Percentiles rank a stretch among this genome's conserved stretches.
Conservation (phyloP, 495 filamentous ascomycete species). For the Lasiosphaeris hirsuta region DNA sequence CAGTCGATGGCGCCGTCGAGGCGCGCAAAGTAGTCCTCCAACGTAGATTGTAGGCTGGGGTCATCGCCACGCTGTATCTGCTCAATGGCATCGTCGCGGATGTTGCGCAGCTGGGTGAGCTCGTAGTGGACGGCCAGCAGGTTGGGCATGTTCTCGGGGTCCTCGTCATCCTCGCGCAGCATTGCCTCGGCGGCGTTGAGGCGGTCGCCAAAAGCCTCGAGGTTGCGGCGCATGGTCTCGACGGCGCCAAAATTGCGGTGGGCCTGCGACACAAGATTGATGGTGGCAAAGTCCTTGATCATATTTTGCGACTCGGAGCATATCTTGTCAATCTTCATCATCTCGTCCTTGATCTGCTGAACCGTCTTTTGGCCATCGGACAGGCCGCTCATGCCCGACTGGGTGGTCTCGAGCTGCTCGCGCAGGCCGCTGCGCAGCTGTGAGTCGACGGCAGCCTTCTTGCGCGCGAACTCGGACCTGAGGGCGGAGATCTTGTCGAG, state of each 20-base stretch:
- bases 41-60: constrained; percentile 66
- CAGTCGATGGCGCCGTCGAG: constrained; percentile 82
- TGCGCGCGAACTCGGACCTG: constrained; percentile 89
- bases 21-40: constrained; percentile 85
- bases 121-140: constrained; percentile 84
- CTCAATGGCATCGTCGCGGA: constrained; percentile 92
- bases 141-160: constrained; percentile 87
- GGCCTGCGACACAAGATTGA: constrained; percentile 88
- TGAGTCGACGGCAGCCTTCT: constrained; percentile 86
- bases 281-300: constrained; percentile 94
- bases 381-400: constrained; percentile 82
- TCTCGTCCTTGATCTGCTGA: constrained; percentile 89
- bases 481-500: constrained; percentile 90
- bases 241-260: constrained; percentile 93
- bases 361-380: constrained; percentile 84
- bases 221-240: constrained; percentile 82
- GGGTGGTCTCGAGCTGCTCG: constrained; percentile 88
- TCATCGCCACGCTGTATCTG: constrained; percentile 79
- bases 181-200: constrained; percentile 70
- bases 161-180: constrained; percentile 75
- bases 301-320: constrained; percentile 94
- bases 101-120: constrained; percentile 85
- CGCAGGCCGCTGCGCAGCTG: constrained; percentile 82
- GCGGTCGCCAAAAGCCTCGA: constrained; percentile 79
- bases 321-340: constrained; percentile 96